Percentiles rank a stretch among this genome's conserved stretches.
These are phyloP conservation scores for Solanum lycopersicoides DNA, from an alignment of 257 asterid genomes.

Conservation along the genomic window DNA sequence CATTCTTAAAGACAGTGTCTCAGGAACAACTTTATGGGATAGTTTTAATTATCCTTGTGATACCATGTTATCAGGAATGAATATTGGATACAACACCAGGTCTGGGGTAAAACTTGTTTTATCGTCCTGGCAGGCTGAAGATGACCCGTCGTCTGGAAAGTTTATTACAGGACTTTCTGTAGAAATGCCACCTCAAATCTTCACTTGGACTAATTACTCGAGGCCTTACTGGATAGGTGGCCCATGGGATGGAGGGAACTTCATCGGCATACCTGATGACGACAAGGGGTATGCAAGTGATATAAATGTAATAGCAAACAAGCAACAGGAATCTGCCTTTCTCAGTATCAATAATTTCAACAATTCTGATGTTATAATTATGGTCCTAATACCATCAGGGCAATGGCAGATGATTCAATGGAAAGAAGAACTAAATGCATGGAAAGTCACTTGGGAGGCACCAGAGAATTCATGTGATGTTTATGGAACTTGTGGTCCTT, in stretches of 20 bases:
- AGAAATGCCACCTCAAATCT: background rate
- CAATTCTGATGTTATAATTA: too few species aligned
- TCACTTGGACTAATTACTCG: background rate
- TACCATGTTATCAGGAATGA: background rate
- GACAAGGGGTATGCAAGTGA: background rate
- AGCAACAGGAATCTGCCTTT: background rate
- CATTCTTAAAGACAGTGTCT: background rate
- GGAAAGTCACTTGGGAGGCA: background rate
- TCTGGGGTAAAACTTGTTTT: background rate
- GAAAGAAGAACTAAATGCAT: background rate
- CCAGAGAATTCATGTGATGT: background rate
- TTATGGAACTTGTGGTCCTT: background rate
- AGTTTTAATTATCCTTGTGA: background rate
- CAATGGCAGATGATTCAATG: background rate
- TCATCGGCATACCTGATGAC: accelerated
- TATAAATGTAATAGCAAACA: too few species aligned
- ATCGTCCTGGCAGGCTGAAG: background rate
- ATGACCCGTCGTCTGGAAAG: background rate
- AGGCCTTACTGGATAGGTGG: background rate
- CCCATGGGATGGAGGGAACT: background rate
- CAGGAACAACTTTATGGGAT: background rate
- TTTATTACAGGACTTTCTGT: background rate
- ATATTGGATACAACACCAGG: background rate
- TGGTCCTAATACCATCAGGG: background rate
- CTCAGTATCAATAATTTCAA: background rate